A percentile compares a stretch with the other conserved stretches of the same genome.
Evolutionary conservation across 1,284 basidiomycete species (phyloP).

Genomic region (Pseudozyma tsukubaensis): DNA sequence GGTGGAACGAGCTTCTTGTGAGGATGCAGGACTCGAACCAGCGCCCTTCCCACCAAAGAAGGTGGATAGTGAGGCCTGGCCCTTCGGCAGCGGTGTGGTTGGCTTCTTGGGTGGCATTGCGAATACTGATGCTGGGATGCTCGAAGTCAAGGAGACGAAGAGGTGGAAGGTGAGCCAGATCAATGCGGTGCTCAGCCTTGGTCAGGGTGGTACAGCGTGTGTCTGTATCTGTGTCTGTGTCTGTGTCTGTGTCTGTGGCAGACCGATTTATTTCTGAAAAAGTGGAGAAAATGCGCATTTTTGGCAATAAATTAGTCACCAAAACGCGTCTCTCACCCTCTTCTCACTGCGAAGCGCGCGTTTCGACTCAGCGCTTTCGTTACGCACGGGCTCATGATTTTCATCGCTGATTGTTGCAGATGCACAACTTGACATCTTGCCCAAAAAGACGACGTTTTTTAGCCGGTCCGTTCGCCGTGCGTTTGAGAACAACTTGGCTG

Average conservation of each 20-base stretch:
- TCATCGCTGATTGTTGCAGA: neutral
- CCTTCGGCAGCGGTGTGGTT: constrained; percentile 38
- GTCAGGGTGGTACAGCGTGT: neutral
- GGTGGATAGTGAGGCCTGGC: constrained; percentile 51
- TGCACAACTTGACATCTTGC: constrained; percentile 1
- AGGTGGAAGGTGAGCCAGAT: neutral
- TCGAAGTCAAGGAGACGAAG: neutral
- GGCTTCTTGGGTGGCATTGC: constrained; percentile 42
- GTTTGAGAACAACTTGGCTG: neutral
- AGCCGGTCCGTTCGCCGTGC: neutral
- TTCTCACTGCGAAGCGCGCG: neutral
- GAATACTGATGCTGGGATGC: neutral
- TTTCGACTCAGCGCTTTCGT: neutral
- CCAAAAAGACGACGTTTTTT: neutral
- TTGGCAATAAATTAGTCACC: constrained; percentile 7
- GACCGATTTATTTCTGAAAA: constrained; percentile 1
- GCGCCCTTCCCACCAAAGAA: constrained; percentile 47
- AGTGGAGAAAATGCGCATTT: constrained; percentile 7
- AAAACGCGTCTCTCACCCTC: neutral
- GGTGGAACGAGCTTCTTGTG: constrained; percentile 19
- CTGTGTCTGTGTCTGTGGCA: neutral
- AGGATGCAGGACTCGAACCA: constrained; percentile 33
- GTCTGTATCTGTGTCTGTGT: neutral
- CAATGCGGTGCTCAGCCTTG: neutral
- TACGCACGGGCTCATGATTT: neutral